These are phyloP conservation scores for Leccinum angustisporum DNA, from an alignment of 1,284 basidiomycete genomes.

Conservation along the genomic window DNA sequence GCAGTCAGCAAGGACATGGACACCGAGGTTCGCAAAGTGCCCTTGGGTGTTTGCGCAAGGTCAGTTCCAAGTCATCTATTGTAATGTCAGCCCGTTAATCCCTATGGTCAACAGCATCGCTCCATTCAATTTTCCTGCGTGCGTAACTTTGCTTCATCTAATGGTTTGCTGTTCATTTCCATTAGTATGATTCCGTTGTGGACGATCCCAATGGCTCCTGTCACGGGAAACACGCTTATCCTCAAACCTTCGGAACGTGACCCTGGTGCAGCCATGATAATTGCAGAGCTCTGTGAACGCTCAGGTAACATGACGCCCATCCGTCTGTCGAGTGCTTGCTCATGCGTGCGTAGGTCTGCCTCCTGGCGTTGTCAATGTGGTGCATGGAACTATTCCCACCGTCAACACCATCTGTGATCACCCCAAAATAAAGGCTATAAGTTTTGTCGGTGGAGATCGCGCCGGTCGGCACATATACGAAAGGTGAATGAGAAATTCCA, in stretches of 20 bases:
- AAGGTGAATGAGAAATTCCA: constrained; percentile 45
- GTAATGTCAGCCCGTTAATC: constrained; percentile 6
- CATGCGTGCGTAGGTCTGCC: constrained; percentile 57
- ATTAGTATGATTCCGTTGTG: constrained; percentile 94
- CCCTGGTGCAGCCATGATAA: constrained; percentile 96
- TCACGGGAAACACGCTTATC: constrained; percentile 93
- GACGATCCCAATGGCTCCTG: constrained; percentile 87
- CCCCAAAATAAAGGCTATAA: constrained; percentile 89
- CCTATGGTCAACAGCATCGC: constrained; percentile 59
- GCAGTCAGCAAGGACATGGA: constrained; percentile 96
- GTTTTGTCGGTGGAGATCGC: constrained; percentile 94
- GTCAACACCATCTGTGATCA: constrained; percentile 96
- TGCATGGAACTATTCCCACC: constrained; percentile 87
- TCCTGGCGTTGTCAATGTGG: constrained; percentile 81
- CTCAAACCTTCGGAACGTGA: constrained; percentile 97
- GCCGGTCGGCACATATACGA: constrained; percentile 96
- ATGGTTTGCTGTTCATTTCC: constrained; percentile 14
- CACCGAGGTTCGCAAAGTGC: constrained; percentile 80
- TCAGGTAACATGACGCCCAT: constrained; percentile 55
- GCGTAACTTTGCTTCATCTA: constrained; percentile 26
- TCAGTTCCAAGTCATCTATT: constrained; percentile 22
- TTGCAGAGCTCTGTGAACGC: constrained; percentile 88
- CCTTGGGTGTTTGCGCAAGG: constrained; percentile 80
- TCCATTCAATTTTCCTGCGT: constrained; percentile 95
- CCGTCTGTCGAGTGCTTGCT: neutral